Conservation (phyloP, 108 stramenopile genomes). For the Cyclotella atomus region DNA sequence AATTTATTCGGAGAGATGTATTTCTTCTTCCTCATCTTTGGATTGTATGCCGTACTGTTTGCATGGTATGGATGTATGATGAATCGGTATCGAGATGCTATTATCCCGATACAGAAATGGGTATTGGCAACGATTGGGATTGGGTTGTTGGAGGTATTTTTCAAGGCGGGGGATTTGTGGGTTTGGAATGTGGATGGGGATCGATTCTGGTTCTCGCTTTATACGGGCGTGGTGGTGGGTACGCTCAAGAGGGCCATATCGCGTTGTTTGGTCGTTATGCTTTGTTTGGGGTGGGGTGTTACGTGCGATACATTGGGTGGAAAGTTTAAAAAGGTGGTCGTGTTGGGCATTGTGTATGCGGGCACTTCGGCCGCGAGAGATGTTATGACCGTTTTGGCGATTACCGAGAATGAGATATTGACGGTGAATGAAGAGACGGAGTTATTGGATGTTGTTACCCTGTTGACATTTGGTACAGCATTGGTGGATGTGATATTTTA, state of each 20-base stretch:
- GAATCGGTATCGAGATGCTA: conserved; percentile 65
- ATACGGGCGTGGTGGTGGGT: conserved; percentile 74
- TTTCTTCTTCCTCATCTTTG: conserved; percentile 61
- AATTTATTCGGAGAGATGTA: conserved; percentile 86
- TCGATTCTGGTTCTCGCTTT: conserved; percentile 71
- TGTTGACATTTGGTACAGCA: conserved; percentile 68
- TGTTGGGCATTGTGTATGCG: conserved; percentile 68
- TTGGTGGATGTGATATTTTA: conserved; percentile 78
- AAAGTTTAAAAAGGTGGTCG: conserved; percentile 68
- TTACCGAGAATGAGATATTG: conserved; percentile 71
- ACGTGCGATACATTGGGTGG: conserved; percentile 74
- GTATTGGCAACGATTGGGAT: conserved; percentile 73
- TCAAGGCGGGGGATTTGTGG: conserved; percentile 75
- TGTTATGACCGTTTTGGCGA: conserved; percentile 73
- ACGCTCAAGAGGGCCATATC: conserved; percentile 82
- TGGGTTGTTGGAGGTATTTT: conserved; percentile 75
- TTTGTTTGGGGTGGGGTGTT: conserved; percentile 86
- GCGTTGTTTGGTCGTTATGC: conserved; percentile 82
- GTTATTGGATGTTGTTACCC: conserved; percentile 71
- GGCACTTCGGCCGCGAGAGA: conserved; percentile 63
- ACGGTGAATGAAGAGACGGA: conserved; percentile 67
- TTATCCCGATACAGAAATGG: conserved; percentile 85
- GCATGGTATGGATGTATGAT: conserved; percentile 70
- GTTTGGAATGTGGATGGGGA: conserved; percentile 86
- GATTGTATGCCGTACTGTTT: conserved; percentile 55